Evolutionary conservation across 2,329 filamentous ascomycete genomes (phyloP).

Genomic region (Metarhizium album): DNA sequence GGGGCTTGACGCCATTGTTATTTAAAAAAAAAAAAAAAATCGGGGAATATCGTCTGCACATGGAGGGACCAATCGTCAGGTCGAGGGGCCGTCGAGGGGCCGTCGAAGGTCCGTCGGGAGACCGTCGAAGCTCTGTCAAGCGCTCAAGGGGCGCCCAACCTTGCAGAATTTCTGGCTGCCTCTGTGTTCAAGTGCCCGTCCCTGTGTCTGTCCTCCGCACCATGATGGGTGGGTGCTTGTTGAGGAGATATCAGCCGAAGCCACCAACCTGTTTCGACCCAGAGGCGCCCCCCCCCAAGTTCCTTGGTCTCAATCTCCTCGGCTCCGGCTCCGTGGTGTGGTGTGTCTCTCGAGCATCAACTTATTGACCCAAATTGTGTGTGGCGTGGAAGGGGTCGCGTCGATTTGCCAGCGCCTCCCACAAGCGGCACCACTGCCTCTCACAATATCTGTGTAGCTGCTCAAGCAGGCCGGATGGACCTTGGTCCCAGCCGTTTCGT

Average conservation of each 20-base stretch:
- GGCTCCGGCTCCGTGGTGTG: background rate
- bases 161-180: background rate
- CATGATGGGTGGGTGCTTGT: background rate
- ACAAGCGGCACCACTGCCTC: background rate
- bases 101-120: slow-evolving; percentile 9
- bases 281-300: too few relatives aligned
- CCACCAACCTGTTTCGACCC: slow-evolving; percentile 31
- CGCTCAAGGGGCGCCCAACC: background rate
- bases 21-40: slow-evolving; percentile 37
- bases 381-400: slow-evolving; percentile 1
- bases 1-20: slow-evolving; percentile 34
- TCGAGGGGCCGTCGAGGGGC: background rate
- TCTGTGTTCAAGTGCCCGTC: background rate
- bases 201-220: background rate
- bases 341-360: background rate
- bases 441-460: background rate
- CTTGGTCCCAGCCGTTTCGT: background rate
- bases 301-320: too few relatives aligned
- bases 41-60: slow-evolving; percentile 35
- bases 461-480: background rate
- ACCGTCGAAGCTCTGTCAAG: slow-evolving; percentile 25
- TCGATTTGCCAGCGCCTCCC: slow-evolving; percentile 1
- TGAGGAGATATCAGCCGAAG: slow-evolving; percentile 24
- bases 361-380: background rate
- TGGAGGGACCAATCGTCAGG: background rate